phyloP scores from a whole-genome alignment of 164 flowering plant genomes.

The Aristolochia californica region DNA sequence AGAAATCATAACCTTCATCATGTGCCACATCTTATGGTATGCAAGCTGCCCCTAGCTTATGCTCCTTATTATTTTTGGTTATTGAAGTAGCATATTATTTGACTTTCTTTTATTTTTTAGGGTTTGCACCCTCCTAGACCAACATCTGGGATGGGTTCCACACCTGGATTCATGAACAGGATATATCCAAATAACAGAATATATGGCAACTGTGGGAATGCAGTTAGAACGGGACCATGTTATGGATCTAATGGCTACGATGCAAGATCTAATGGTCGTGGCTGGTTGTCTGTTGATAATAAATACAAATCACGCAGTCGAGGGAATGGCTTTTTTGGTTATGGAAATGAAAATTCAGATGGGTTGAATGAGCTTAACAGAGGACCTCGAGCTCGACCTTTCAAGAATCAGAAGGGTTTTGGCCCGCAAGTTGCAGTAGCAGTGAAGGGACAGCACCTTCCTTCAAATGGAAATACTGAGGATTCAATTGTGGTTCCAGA shows the following conservation, averaged over 20 bases:
- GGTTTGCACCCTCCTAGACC: constrained; percentile 19
- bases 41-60: not conserved
- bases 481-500: constrained; percentile 28
- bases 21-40: constrained; percentile 45
- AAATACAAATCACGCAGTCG: constrained; percentile 61
- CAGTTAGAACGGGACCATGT: constrained; percentile 22
- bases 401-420: constrained; percentile 43
- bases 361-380: constrained; percentile 78
- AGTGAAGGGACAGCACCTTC: constrained; percentile 43
- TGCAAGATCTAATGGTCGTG: constrained; percentile 32
- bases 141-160: constrained; percentile 13
- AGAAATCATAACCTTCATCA: constrained; percentile 45
- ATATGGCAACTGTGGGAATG: constrained; percentile 33
- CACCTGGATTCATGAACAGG: constrained; percentile 29
- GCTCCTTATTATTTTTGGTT: not conserved
- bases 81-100: not conserved
- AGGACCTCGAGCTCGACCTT: constrained; percentile 74
- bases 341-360: constrained; percentile 53
- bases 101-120: constrained; percentile 5
- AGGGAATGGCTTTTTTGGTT: constrained; percentile 36
- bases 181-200: constrained; percentile 33
- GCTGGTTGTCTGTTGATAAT: constrained; percentile 47
- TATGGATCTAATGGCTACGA: constrained; percentile 27
- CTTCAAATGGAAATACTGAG: constrained; percentile 17
- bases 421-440: constrained; percentile 25